Base-by-base conservation (phyloP, 179 eudicot species). In the Actinidia polygama region DNA sequence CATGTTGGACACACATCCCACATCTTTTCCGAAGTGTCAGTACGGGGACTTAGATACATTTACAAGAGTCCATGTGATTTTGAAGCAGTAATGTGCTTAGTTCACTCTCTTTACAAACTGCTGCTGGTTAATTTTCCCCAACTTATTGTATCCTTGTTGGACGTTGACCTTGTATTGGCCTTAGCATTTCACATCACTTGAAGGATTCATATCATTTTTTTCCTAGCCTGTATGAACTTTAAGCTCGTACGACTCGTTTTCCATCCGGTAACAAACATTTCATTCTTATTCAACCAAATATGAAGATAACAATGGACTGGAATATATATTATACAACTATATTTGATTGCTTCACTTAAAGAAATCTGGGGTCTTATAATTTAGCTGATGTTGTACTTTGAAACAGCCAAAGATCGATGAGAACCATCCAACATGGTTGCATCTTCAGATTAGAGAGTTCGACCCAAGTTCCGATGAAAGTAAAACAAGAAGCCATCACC, bases 361-460 rank as follows among this genome's bases (percentile, higher is more conserved):
- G 5, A 9, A 8, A 58, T 64, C 49, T 47, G 26, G 51, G 70
- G 44, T 62, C 54, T 80, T 71, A 80, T 73, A 71, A 16, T 57
- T 21, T 16, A n/a, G 24, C 46, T 53, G 70, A 70, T 47, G n/a
- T 64, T 79, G 53, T 24, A 72, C 10, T 63, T 64, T 63, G 62
- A 62, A 53, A 72, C 87, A 90, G 93, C 93, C 91, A 50, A 83
- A 79, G 79, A 80, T 80, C 54, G 89, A 89, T 63, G 91, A 90
- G 30, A 61, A 47, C 61, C 90, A 84, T 62, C 77, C 84, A 16
- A 84, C 90, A 47, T 90, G 92, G 92, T 79, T 90, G 82, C 91
- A 87, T 80, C 89, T 90, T 46, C 86, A 62, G 71, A 78, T 78
- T 23, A 61, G 80, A 63, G 80, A 78, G 46, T 46, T 23, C 40